A percentile compares a stretch with the other conserved stretches of the same genome.
phyloP scores from a whole-genome alignment of 2,329 filamentous ascomycete species.

The Ascochyta pisi region DNA sequence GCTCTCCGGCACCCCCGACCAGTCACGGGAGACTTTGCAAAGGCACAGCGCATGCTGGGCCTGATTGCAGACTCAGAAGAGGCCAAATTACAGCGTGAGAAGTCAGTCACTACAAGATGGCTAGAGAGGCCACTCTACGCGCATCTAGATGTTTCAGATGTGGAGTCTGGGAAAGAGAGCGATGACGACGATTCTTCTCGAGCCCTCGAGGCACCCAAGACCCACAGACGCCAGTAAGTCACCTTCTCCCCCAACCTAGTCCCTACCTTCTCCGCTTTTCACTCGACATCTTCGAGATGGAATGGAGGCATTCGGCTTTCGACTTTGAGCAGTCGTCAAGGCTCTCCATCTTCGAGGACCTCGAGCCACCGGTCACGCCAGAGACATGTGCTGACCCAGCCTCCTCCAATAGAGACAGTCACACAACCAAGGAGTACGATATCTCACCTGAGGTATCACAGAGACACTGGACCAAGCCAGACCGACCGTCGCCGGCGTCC shows the following conservation, averaged over 20 bases:
- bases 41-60: slow-evolving; percentile 36
- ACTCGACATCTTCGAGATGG: slow-evolving; percentile 15
- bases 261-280: slow-evolving; percentile 22
- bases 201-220: slow-evolving; percentile 14
- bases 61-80: slow-evolving; percentile 34
- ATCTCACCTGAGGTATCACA: slow-evolving; percentile 21
- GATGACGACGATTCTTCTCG: slow-evolving; percentile 18
- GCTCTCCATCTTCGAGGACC: slow-evolving; percentile 14
- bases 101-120: slow-evolving; percentile 38
- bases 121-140: slow-evolving; percentile 35
- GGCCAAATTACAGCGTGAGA: slow-evolving; percentile 29
- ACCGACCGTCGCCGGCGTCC: slow-evolving; percentile 25
- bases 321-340: slow-evolving; percentile 15
- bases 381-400: slow-evolving; percentile 13
- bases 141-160: slow-evolving; percentile 25
- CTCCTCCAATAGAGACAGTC: slow-evolving; percentile 14
- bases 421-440: slow-evolving; percentile 15
- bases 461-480: slow-evolving; percentile 28
- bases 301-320: slow-evolving; percentile 18
- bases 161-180: slow-evolving; percentile 19
- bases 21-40: slow-evolving; percentile 35
- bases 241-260: slow-evolving; percentile 6
- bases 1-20: slow-evolving; percentile 34
- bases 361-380: slow-evolving; percentile 3
- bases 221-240: slow-evolving; percentile 20